Base-by-base conservation (phyloP, 2,329 filamentous ascomycete species). In the Ophiosphaerella narmari region DNA sequence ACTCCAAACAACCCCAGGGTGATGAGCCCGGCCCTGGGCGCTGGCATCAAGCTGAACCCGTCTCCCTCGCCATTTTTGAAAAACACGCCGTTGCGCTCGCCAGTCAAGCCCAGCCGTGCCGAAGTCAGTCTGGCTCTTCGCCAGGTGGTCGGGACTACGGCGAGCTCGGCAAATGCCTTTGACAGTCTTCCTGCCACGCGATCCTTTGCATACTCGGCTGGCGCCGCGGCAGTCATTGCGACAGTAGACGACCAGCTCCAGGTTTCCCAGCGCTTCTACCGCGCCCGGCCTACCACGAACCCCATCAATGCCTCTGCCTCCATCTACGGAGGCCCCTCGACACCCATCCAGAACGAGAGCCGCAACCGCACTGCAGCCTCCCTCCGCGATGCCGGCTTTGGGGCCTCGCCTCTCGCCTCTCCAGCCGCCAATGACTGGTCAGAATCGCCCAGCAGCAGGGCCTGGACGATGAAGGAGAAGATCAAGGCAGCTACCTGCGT, bases 401-500 rank as follows among this genome's bases (percentile, higher is more conserved):
- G 74, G 43, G 71, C 65, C 48, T 70, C 74, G 26, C 70, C 74
- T 18, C 73, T 74, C 46, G 74, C 71, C 7, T 80, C 82, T 13
- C 78, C 81, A 7, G 55, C 59, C 11, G 72, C 71, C 5, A 74
- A 71, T 44, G 82, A 84, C 47, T 78, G 77, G 70, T 67, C 70
- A 12, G 92, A 97, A 40, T 79, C 76, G 29, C 77, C 76, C 6
- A 76, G 68, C 35, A 86, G 83, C 43, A 90, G 87, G 70, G 90
- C 88, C 11, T 93, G 90, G 87, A 91, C 90, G 1, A 94, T 90
- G 47, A 86, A 90, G 58, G 94, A 97, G 73, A 86, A 91, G 59
- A 92, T 97, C 70, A 97, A 97, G 76, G 90, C 94, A 14, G 91
- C 92, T 2, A 96, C 92, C 5, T 96, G 92, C 66, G 83, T 99